phyloP scores from a whole-genome alignment of 78 protist species.

The Thecamonas trahens region DNA sequence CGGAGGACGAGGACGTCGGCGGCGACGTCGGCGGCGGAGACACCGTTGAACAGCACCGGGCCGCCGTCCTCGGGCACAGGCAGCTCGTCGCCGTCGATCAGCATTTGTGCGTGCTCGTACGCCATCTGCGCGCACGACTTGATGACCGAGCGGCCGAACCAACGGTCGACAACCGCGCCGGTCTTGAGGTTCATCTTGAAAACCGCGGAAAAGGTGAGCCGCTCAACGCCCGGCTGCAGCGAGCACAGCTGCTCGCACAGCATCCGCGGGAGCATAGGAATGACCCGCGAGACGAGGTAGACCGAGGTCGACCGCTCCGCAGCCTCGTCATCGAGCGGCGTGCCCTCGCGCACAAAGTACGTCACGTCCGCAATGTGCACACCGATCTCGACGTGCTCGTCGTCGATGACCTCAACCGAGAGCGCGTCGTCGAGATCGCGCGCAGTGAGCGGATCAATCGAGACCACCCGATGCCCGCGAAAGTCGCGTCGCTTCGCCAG shows the following conservation, averaged over 20 bases:
- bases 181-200: constrained; percentile 52
- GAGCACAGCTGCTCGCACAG: constrained; percentile 77
- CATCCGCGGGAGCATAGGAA: constrained; percentile 85
- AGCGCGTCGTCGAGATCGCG: constrained; percentile 65
- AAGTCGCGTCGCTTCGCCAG: constrained; percentile 2
- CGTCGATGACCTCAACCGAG: background rate
- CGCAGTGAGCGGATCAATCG: constrained; percentile 57
- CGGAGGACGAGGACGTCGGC: constrained; percentile 1
- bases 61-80: too few relatives aligned
- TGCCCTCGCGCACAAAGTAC: constrained; percentile 54
- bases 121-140: constrained; percentile 70
- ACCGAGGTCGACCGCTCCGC: constrained; percentile 62
- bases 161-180: constrained; percentile 42
- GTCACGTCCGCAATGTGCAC: constrained; percentile 94
- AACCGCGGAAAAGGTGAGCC: constrained; percentile 76
- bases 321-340: constrained; percentile 72
- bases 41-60: background rate
- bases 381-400: constrained; percentile 45
- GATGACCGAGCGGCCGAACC: constrained; percentile 80
- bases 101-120: constrained; percentile 70
- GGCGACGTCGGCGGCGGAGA: constrained; percentile 7
- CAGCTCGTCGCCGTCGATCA: constrained; percentile 22
- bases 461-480: constrained; percentile 6
- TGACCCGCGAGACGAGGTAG: constrained; percentile 74
- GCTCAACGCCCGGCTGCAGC: constrained; percentile 75